phyloP scores from a whole-genome alignment of 345 rosid genomes.

The Mallotus nudiflorus region DNA sequence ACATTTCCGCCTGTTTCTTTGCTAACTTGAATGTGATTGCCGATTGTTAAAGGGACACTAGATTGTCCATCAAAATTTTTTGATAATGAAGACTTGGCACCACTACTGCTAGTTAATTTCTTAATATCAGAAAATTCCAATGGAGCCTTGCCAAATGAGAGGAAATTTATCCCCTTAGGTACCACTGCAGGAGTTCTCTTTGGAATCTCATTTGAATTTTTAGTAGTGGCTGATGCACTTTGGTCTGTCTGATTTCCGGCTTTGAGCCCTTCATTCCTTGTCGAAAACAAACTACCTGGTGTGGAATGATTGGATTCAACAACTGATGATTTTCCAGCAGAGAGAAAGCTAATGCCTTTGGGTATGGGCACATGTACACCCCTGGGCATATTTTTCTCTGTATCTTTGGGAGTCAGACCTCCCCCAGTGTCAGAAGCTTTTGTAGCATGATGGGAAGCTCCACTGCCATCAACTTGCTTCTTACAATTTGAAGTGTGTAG shows the following conservation, averaged over 20 bases:
- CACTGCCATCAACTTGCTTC: slow-evolving; percentile 28
- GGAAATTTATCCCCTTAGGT: slow-evolving; percentile 50
- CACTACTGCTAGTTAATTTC: slow-evolving; percentile 23
- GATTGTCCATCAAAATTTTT: slow-evolving; percentile 12
- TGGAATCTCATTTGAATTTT: slow-evolving; percentile 27
- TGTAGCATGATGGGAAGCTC: slow-evolving; percentile 16
- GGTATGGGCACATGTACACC: slow-evolving; percentile 31
- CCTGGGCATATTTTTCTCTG: slow-evolving; percentile 21
- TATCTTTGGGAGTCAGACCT: slow-evolving; percentile 20
- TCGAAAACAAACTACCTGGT: slow-evolving; percentile 24
- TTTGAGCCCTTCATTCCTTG: slow-evolving; percentile 18
- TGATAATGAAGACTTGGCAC: slow-evolving; percentile 14
- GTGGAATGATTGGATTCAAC: slow-evolving; percentile 19
- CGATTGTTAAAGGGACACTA: not conserved
- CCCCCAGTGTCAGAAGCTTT: slow-evolving; percentile 16
- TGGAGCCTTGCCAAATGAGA: slow-evolving; percentile 55
- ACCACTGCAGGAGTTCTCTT: slow-evolving; percentile 16
- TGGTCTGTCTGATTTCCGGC: slow-evolving; percentile 24
- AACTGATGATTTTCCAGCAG: slow-evolving; percentile 31
- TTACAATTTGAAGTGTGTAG: slow-evolving; percentile 23
- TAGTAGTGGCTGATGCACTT: slow-evolving; percentile 25
- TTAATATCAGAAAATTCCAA: slow-evolving; percentile 22
- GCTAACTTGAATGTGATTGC: slow-evolving; percentile 5
- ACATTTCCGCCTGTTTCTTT: slow-evolving; percentile 18
- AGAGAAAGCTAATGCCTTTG: slow-evolving; percentile 47